Conservation (phyloP, 2,329 filamentous ascomycete species). For the Xylariaceae sp. region DNA sequence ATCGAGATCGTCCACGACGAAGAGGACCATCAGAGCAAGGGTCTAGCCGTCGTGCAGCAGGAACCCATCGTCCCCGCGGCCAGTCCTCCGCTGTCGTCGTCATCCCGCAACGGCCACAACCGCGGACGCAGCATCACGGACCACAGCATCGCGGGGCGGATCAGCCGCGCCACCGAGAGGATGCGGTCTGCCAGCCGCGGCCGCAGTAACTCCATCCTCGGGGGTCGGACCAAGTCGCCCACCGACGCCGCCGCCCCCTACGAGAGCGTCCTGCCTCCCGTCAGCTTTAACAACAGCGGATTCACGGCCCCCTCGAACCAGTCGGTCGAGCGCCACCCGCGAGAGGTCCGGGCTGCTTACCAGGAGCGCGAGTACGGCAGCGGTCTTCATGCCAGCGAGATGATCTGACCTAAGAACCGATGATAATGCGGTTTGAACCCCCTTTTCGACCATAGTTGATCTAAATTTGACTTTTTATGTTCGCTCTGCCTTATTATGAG, state of each 20-base stretch:
- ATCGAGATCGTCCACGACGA: constrained; percentile 71
- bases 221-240: constrained; percentile 42
- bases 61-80: constrained; percentile 50
- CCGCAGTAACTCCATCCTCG: constrained; percentile 47
- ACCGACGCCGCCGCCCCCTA: constrained; percentile 42
- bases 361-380: constrained; percentile 48
- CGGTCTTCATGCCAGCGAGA: constrained; percentile 56
- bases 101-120: constrained; percentile 49
- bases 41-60: constrained; percentile 38
- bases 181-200: constrained; percentile 63
- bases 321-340: constrained; percentile 38
- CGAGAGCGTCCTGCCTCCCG: constrained; percentile 41
- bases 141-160: constrained; percentile 54
- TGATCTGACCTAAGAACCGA: constrained; percentile 47
- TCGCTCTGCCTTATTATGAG: constrained; percentile 8
- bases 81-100: constrained; percentile 49
- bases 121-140: constrained; percentile 61
- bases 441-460: background rate
- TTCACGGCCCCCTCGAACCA: constrained; percentile 37
- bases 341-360: constrained; percentile 42
- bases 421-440: no score
- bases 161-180: constrained; percentile 61
- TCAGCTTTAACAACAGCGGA: constrained; percentile 34
- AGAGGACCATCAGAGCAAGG: constrained; percentile 46
- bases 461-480: background rate